These are phyloP conservation scores for Pugionium dolabratum DNA, from an alignment of 345 rosid species.

Conservation along the genomic window DNA sequence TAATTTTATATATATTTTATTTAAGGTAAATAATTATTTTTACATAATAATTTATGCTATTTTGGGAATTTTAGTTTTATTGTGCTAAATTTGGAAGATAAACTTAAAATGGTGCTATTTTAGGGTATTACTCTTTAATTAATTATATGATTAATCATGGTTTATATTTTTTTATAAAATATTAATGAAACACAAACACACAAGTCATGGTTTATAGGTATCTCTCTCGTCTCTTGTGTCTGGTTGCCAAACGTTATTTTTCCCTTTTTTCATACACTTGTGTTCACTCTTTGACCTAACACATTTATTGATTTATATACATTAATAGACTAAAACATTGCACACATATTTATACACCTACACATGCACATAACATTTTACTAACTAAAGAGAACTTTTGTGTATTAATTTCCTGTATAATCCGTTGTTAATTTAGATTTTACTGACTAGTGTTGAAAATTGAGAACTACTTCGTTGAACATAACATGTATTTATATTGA, in stretches of 20 bases:
- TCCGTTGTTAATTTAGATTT: constrained; percentile 14
- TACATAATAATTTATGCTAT: no score
- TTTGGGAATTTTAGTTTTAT: no score
- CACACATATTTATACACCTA: constrained; percentile 24
- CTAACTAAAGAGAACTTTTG: no score
- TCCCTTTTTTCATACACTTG: constrained; percentile 29
- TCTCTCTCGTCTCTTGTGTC: constrained; percentile 39
- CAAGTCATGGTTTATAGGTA: constrained; percentile 35
- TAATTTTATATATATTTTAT: no score
- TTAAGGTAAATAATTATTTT: no score
- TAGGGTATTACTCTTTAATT: no score
- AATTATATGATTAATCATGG: not conserved
- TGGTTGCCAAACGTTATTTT: constrained; percentile 30
- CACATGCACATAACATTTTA: not conserved
- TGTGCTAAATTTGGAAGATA: no score
- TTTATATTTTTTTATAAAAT: not conserved
- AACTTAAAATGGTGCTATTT: no score
- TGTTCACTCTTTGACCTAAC: constrained; percentile 41
- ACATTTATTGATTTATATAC: constrained; percentile 27
- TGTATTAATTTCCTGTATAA: not conserved
- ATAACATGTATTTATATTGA: not conserved
- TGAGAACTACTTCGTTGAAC: not conserved
- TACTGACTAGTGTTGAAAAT: not conserved
- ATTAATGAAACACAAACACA: constrained; percentile 23
- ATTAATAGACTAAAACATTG: constrained; percentile 15